phyloP scores from a whole-genome alignment of 1,284 basidiomycete genomes.

The Takashimella tepidaria region DNA sequence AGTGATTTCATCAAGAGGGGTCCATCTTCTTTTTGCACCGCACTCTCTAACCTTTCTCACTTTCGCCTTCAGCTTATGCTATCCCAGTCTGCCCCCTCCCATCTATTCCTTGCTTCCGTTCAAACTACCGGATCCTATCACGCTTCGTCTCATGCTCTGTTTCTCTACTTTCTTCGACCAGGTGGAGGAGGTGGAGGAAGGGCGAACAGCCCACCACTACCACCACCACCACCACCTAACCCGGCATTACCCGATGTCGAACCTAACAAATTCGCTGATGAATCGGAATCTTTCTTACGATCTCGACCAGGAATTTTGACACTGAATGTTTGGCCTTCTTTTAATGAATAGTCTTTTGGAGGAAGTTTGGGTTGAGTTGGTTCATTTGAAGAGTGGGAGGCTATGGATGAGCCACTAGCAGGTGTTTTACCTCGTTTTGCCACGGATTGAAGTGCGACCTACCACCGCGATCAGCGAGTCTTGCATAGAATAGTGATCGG shows the following conservation, averaged over 20 bases:
- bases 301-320: slow-evolving; percentile 74
- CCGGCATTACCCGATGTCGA: slow-evolving; percentile 3
- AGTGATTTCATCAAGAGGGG: too few relatives aligned
- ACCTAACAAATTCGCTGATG: neutral
- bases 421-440: slow-evolving; percentile 61
- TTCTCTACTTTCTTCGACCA: slow-evolving; percentile 15
- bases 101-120: too few relatives aligned
- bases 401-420: slow-evolving; percentile 48
- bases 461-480: too few relatives aligned
- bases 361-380: slow-evolving; percentile 59
- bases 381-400: slow-evolving; percentile 12
- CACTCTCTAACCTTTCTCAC: too few relatives aligned
- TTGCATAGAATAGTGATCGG: slow-evolving; percentile 1
- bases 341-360: slow-evolving; percentile 91
- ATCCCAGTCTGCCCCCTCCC: too few relatives aligned
- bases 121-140: neutral
- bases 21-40: too few relatives aligned
- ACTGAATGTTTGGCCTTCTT: slow-evolving; percentile 93
- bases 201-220: slow-evolving; percentile 31
- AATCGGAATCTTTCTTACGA: slow-evolving; percentile 18
- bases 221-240: slow-evolving; percentile 5
- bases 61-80: too few relatives aligned
- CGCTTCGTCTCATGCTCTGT: neutral
- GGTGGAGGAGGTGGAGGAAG: slow-evolving; percentile 44
- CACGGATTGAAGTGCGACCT: slow-evolving; percentile 89